Evolutionary conservation across 768 basidiomycete genomes (phyloP).

Genomic region (Megacollybia marginata): DNA sequence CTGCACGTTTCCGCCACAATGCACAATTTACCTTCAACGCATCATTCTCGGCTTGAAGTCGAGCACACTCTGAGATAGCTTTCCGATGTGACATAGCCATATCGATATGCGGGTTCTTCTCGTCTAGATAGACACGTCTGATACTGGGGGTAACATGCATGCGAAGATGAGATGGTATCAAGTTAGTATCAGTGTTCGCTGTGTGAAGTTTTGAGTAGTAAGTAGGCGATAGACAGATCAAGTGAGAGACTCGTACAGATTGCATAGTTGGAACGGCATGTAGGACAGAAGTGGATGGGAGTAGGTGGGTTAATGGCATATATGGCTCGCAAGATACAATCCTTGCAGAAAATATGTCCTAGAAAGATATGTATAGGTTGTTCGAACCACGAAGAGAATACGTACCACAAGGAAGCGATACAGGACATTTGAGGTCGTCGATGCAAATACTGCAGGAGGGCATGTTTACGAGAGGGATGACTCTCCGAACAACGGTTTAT

Average conservation of each 20-base stretch:
- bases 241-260: slow-evolving; percentile 34
- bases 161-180: slow-evolving; percentile 53
- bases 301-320: slow-evolving; percentile 39
- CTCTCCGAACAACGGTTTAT: too few relatives aligned
- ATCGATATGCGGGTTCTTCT: slow-evolving; percentile 9
- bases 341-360: slow-evolving; percentile 64
- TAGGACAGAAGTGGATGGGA: slow-evolving; percentile 47
- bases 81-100: slow-evolving; percentile 7
- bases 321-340: slow-evolving; percentile 46
- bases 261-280: slow-evolving; percentile 47
- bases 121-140: slow-evolving; percentile 47
- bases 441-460: slow-evolving; percentile 56
- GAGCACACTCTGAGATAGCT: slow-evolving; percentile 26
- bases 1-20: slow-evolving; percentile 43
- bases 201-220: slow-evolving; percentile 5
- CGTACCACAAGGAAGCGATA: slow-evolving; percentile 60
- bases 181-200: slow-evolving; percentile 40
- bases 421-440: slow-evolving; percentile 45
- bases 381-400: slow-evolving; percentile 1
- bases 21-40: slow-evolving; percentile 33
- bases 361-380: background rate
- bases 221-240: background rate
- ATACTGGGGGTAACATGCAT: slow-evolving; percentile 50
- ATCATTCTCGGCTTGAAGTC: slow-evolving; percentile 36
- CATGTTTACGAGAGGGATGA: slow-evolving; percentile 21